A percentile compares a stretch with the other conserved stretches of the same genome.
phyloP scores from a whole-genome alignment of 2,329 filamentous ascomycete genomes.

The Cercospora sp. region DNA sequence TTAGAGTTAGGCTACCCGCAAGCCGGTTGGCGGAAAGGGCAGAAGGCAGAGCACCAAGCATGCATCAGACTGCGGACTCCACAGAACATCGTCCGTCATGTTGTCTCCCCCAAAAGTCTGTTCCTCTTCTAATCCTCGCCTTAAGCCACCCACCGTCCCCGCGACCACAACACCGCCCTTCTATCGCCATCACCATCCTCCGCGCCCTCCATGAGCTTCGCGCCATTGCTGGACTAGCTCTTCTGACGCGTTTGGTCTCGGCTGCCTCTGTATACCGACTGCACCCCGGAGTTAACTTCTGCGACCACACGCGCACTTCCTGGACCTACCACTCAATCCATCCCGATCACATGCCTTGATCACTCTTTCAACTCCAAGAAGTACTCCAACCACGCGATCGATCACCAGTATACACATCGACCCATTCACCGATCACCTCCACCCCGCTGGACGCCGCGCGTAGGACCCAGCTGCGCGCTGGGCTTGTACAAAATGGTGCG shows the following conservation, averaged over 20 bases:
- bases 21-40: conserved; percentile 7
- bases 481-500: conserved; percentile 30
- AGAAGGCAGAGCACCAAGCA: neutral
- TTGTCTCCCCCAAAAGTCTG: conserved; percentile 8
- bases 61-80: conserved; percentile 2
- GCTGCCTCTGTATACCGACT: conserved; percentile 9
- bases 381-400: neutral
- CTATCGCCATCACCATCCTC: conserved; percentile 5
- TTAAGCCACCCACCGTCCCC: conserved; percentile 7
- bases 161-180: conserved; percentile 13
- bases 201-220: neutral
- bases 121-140: conserved; percentile 5
- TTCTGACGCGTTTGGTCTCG: conserved; percentile 11
- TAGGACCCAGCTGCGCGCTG: conserved; percentile 29
- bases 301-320: conserved; percentile 17
- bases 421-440: conserved; percentile 55
- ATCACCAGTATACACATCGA: conserved; percentile 7
- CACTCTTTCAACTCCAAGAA: neutral
- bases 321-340: neutral
- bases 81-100: conserved; percentile 5
- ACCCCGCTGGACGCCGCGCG: conserved; percentile 14
- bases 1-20: neutral
- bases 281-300: conserved; percentile 11
- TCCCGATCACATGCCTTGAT: conserved; percentile 10
- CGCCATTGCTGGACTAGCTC: neutral